A percentile compares a stretch with the other conserved stretches of the same genome.
phyloP scores from a whole-genome alignment of 106 monocot genomes.

The Narthecium ossifragum region DNA sequence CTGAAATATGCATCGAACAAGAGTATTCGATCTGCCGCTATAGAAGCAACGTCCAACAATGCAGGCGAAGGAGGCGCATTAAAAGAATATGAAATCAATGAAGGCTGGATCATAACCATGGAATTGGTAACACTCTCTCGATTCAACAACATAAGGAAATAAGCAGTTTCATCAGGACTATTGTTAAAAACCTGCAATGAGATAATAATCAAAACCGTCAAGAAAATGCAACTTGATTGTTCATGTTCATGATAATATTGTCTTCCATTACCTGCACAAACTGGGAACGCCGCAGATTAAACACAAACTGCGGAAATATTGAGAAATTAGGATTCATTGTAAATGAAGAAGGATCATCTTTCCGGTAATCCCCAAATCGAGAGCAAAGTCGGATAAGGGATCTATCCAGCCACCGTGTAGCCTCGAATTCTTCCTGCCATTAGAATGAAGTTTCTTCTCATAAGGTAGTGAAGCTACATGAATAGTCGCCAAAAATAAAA shows the following conservation, averaged over 20 bases:
- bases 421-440: conserved; percentile 98
- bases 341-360: conserved; percentile 97
- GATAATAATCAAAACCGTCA: background rate
- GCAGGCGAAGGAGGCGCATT: conserved; percentile 70
- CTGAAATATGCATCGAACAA: conserved; percentile 98
- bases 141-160: conserved; percentile 93
- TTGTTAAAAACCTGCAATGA: conserved; percentile 93
- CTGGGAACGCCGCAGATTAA: conserved; percentile 91
- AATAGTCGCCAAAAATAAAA: too few species aligned
- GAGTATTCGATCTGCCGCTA: conserved; percentile 82
- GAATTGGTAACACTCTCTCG: conserved; percentile 88
- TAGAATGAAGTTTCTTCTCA: too few species aligned
- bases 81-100: conserved; percentile 83
- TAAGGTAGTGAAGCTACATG: too few species aligned
- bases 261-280: conserved; percentile 72
- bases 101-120: conserved; percentile 96
- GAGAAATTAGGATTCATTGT: conserved; percentile 82
- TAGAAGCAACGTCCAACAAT: conserved; percentile 86
- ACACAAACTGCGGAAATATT: conserved; percentile 98
- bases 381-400: conserved; percentile 93
- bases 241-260: background rate
- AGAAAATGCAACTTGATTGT: background rate
- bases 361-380: conserved; percentile 94
- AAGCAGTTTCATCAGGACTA: conserved; percentile 98
- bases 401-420: conserved; percentile 89